These are phyloP conservation scores for Phialocephala sp. DNA, from an alignment of 2,329 filamentous ascomycete species.

Conservation along the genomic window DNA sequence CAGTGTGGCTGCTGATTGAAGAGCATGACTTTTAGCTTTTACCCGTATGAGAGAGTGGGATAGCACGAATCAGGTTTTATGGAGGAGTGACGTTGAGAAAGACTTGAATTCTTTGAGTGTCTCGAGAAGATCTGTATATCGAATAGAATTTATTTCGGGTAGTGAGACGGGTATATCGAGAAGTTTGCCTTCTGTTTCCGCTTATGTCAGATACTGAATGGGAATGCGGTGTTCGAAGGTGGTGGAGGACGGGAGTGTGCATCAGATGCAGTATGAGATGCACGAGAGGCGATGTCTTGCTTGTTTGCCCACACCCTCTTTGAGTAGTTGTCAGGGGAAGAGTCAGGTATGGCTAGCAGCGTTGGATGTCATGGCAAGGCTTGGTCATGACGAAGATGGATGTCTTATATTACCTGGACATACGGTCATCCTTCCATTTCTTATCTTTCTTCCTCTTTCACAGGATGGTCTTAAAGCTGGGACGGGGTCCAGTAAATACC, in stretches of 20 bases:
- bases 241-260: not conserved
- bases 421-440: not conserved
- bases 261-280: not conserved
- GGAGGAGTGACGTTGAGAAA: too few relatives aligned
- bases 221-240: not conserved
- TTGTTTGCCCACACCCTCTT: not conserved
- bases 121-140: not conserved
- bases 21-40: not conserved
- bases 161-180: not conserved
- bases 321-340: not conserved
- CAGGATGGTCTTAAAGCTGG: not conserved
- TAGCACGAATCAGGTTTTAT: not conserved
- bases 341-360: not conserved
- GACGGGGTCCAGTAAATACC: not conserved
- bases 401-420: conserved; percentile 1
- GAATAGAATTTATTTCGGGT: not conserved
- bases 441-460: conserved; percentile 1
- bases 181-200: not conserved
- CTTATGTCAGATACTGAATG: not conserved
- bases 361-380: conserved; percentile 1
- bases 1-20: not conserved
- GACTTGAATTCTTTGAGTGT: not conserved
- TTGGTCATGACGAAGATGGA: not conserved
- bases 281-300: not conserved
- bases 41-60: not conserved